These are phyloP conservation scores for Globisporangium echinulatum DNA, from an alignment of 352 stramenopile species.

Conservation along the genomic window DNA sequence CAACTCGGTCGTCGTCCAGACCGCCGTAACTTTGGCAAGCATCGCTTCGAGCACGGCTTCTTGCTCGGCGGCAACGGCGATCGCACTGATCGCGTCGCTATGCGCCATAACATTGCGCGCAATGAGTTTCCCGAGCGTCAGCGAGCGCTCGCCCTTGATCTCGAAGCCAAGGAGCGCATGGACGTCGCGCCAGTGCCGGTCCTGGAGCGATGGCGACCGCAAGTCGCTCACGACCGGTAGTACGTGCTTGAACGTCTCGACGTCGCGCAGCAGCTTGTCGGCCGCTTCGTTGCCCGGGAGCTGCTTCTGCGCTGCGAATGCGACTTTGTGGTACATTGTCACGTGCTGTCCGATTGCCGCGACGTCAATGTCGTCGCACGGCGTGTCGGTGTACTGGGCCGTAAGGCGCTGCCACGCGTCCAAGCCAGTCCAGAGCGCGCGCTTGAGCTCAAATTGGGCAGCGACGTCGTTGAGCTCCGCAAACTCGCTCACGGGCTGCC, in stretches of 20 bases:
- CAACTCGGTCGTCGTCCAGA: conserved; percentile 87
- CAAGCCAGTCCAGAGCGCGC: conserved; percentile 86
- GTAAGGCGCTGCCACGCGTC: conserved; percentile 83
- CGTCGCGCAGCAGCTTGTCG: conserved; percentile 72
- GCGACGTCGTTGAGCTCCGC: conserved; percentile 85
- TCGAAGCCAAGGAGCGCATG: conserved; percentile 81
- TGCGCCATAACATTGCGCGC: conserved; percentile 85
- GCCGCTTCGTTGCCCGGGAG: conserved; percentile 84
- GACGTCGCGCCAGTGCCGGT: conserved; percentile 75
- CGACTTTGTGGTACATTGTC: conserved; percentile 82
- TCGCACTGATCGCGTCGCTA: conserved; percentile 77
- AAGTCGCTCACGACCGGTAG: conserved; percentile 74
- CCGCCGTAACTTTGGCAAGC: conserved; percentile 90
- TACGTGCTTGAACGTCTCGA: conserved; percentile 89
- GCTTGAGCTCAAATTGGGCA: conserved; percentile 85
- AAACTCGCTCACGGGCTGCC: conserved; percentile 85
- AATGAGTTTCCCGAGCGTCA: conserved; percentile 86
- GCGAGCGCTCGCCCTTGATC: conserved; percentile 70
- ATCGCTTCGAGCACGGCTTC: conserved; percentile 91
- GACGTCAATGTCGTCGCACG: conserved; percentile 89
- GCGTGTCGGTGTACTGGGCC: conserved; percentile 63
- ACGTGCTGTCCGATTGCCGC: conserved; percentile 85
- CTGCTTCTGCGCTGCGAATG: conserved; percentile 81
- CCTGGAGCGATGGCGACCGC: conserved; percentile 52
- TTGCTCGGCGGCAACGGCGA: conserved; percentile 85